Evolutionary conservation across 257 asterid genomes (phyloP).

Genomic region (Phtheirospermum japonicum): DNA sequence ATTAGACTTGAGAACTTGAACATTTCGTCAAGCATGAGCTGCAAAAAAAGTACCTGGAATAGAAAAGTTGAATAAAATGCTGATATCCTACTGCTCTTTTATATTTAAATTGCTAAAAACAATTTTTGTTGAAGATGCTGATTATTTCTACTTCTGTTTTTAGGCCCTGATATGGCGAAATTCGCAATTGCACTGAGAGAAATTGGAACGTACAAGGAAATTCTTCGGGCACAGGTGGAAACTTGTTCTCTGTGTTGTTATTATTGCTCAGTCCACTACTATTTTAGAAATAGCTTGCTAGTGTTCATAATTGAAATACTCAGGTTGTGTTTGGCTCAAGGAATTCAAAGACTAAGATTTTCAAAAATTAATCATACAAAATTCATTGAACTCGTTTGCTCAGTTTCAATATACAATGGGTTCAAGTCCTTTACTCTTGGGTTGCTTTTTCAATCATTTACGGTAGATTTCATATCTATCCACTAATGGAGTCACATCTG

Average conservation of each 20-base stretch:
- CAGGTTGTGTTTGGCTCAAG: slow-evolving; percentile 8
- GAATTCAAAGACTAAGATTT: neutral
- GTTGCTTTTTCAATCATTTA: no score
- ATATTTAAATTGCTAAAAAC: neutral
- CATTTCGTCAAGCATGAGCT: slow-evolving; percentile 16
- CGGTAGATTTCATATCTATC: no score
- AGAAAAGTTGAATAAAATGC: neutral
- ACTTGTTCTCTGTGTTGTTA: no score
- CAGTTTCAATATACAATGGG: neutral
- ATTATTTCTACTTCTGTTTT: slow-evolving; percentile 31
- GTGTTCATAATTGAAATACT: neutral
- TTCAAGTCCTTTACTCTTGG: no score
- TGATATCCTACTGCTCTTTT: slow-evolving; percentile 3
- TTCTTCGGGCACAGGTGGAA: slow-evolving; percentile 84
- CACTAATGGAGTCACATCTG: no score
- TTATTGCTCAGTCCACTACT: neutral
- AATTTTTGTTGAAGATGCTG: slow-evolving; percentile 24
- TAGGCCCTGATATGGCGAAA: slow-evolving; percentile 92
- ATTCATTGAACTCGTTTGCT: neutral
- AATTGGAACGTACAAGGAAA: slow-evolving; percentile 88
- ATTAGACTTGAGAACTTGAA: neutral
- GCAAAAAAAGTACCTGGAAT: slow-evolving; percentile 12
- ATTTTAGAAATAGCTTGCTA: neutral
- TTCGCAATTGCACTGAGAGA: slow-evolving; percentile 87
- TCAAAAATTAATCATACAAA: neutral